These are phyloP conservation scores for Tilletia setariae DNA, from an alignment of 1,284 basidiomycete genomes.

Conservation along the genomic window DNA sequence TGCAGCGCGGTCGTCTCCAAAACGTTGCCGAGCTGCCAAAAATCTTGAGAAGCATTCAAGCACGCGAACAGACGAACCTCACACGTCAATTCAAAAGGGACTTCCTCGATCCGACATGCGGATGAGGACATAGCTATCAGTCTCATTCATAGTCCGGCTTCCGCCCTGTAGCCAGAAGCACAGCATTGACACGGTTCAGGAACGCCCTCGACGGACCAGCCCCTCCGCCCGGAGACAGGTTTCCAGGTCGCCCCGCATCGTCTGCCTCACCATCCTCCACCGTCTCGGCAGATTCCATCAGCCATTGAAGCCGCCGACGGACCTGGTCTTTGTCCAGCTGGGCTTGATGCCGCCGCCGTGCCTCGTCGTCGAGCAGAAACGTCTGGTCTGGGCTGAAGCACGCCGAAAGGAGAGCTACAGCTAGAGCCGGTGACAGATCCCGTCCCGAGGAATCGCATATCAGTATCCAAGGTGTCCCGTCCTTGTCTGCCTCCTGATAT, in stretches of 20 bases:
- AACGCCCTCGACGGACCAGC: slow-evolving; percentile 73
- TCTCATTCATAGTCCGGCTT: not conserved
- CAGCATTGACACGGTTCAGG: slow-evolving; percentile 74
- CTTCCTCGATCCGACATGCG: too few relatives aligned
- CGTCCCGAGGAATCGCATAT: slow-evolving; percentile 29
- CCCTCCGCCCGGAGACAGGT: slow-evolving; percentile 61
- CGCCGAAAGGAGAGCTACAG: slow-evolving; percentile 28
- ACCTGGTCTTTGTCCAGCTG: slow-evolving; percentile 62
- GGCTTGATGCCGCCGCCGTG: slow-evolving; percentile 1
- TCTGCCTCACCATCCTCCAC: not conserved
- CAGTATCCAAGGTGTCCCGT: slow-evolving; percentile 19
- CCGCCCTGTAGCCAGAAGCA: slow-evolving; percentile 57
- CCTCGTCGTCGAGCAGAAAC: slow-evolving; percentile 18
- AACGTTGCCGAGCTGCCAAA: too few relatives aligned
- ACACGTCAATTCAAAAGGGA: too few relatives aligned
- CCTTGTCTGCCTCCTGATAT: not conserved
- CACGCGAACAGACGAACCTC: too few relatives aligned
- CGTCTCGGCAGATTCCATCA: slow-evolving; percentile 57
- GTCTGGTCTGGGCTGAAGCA: slow-evolving; percentile 47
- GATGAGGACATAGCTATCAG: too few relatives aligned
- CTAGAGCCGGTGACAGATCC: slow-evolving; percentile 29
- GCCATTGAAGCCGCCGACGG: slow-evolving; percentile 72
- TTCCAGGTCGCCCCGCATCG: not conserved
- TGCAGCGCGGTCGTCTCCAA: too few relatives aligned
- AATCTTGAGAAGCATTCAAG: too few relatives aligned